Conservation (phyloP, 768 basidiomycete species). For the Daedaleopsis nitida region DNA sequence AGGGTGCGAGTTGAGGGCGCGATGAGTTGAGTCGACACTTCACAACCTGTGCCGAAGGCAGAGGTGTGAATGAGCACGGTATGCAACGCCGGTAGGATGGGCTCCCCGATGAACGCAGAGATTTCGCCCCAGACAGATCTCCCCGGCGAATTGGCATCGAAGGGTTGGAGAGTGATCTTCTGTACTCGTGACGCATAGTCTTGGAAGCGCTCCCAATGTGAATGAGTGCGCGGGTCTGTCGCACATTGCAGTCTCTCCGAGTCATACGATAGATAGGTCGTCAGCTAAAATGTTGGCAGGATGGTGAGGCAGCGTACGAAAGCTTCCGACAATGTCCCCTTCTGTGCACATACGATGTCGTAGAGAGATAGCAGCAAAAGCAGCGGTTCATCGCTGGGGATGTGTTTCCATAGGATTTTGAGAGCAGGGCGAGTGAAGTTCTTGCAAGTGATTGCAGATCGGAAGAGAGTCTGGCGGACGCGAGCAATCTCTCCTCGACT, state of each 20-base stretch:
- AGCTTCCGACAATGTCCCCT: too few relatives aligned
- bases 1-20: background rate
- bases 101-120: background rate
- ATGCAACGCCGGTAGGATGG: background rate
- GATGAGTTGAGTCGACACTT: background rate
- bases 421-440: background rate
- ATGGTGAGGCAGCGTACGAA: too few relatives aligned
- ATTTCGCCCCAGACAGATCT: background rate
- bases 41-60: background rate
- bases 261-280: background rate
- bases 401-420: background rate
- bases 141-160: background rate
- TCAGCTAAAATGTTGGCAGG: too few relatives aligned
- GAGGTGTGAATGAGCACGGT: background rate
- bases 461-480: background rate
- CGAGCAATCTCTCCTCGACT: background rate
- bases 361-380: background rate
- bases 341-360: background rate
- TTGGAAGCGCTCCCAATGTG: background rate
- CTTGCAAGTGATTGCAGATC: background rate
- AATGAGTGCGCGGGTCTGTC: background rate
- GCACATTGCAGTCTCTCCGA: background rate
- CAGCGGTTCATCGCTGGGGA: background rate
- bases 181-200: background rate
- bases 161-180: background rate